Evolutionary conservation across 306 rosid genomes (phyloP), one percentile per base, ranked within the genome.

Genomic region (Prunus salicina): DNA sequence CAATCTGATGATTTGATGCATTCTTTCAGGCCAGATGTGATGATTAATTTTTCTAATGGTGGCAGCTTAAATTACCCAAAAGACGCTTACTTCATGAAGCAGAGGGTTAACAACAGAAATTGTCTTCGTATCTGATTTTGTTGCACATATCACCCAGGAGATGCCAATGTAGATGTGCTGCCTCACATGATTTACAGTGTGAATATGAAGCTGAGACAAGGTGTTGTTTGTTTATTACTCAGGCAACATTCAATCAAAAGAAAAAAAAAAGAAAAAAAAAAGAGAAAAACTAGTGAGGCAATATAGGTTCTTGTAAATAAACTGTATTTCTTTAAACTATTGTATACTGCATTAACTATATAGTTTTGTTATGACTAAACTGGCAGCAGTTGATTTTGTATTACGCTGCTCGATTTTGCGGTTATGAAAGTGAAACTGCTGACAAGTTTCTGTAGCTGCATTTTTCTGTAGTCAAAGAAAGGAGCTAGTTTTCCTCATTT

Each of bases 11-110:
- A 64, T 78, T 56, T 32, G 57, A 30, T 19, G 63, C 72, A 20
- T 78, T 78, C 18, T 78, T 64, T 55, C 32, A 50, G 76, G 73
- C 67, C 57, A 55, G 73, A 74, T 45, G 57, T 67, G 69, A 77
- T 56, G 28, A 45, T 58, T 63, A 50, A 38, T 46, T 74, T 46
- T 82, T 69, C 51, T 47, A 18, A 34, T 12, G 56, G 47, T 46
- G 78, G 71, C 70, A 74, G 64, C 66, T 46, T 49, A 24, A 22
- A 43, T 27, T 68, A 38, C 76, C 76, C 7, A 72, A 38, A 56
- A 72, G 66, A 72, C 14, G 41, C 52, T 20, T 47, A 72, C 66
- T 28, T 34, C 66, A 22, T 53, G 76, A 72, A 72, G 65, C 66
- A 72, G 38, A 34, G 43, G 49, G 12, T 19, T 28, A 27, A 51